phyloP scores from a whole-genome alignment of 2,329 filamentous ascomycete genomes.

The Myriosclerotinia scirpicola region DNA sequence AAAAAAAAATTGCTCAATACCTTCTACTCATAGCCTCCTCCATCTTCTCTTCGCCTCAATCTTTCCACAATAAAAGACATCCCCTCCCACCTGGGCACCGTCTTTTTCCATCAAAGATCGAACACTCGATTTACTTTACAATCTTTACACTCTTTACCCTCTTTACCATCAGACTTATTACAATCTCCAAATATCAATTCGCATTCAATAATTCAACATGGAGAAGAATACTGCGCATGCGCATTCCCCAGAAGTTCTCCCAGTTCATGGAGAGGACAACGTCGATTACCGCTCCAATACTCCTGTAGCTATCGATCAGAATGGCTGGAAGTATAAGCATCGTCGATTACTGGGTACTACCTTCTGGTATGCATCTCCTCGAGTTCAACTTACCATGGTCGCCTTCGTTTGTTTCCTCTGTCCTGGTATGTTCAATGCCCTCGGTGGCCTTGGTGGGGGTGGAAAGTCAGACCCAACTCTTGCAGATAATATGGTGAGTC shows the following conservation, averaged over 20 bases:
- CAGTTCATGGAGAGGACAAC: not conserved
- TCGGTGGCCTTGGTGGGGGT: constrained; percentile 64
- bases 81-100: not conserved
- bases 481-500: constrained; percentile 50
- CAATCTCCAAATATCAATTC: not conserved
- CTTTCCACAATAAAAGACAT: not conserved
- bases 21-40: not conserved
- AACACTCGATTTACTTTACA: not conserved
- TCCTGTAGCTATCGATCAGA: not conserved
- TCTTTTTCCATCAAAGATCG: not conserved
- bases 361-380: constrained; percentile 72
- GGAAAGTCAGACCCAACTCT: constrained; percentile 54
- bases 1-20: not conserved
- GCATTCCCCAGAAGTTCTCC: constrained; percentile 1
- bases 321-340: constrained; percentile 68
- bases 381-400: constrained; percentile 70
- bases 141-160: not conserved
- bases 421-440: constrained; percentile 71
- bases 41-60: not conserved
- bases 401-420: constrained; percentile 70
- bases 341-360: constrained; percentile 54
- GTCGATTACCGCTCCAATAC: not conserved
- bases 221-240: constrained; percentile 8
- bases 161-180: not conserved
- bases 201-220: not conserved